Conservation (phyloP, 805 yeast genomes). For the Metschnikowia drakensbergensis region DNA sequence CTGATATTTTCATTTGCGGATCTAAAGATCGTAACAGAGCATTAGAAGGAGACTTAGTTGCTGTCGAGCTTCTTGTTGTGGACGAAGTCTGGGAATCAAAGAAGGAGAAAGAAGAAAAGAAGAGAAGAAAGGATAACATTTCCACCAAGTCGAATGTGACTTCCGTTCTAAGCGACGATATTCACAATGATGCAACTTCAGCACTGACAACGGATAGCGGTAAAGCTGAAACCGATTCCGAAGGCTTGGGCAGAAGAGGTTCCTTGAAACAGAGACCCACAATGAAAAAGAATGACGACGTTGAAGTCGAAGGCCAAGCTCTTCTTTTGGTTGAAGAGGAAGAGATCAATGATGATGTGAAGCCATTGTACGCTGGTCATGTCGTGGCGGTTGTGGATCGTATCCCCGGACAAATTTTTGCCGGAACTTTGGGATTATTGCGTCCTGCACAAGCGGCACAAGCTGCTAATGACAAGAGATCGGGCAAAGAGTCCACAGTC, state of each 20-base stretch:
- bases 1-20: constrained; percentile 96
- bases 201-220: constrained; percentile 36
- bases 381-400: constrained; percentile 97
- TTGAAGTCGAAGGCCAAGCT: constrained; percentile 97
- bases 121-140: constrained; percentile 73
- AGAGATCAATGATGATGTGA: constrained; percentile 86
- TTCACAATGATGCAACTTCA: constrained; percentile 78
- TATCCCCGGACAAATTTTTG: constrained; percentile 92
- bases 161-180: constrained; percentile 55
- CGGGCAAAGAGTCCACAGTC: constrained; percentile 44
- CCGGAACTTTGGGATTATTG: constrained; percentile 89
- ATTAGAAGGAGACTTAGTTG: constrained; percentile 92
- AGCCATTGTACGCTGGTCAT: constrained; percentile 96
- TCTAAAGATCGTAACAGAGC: constrained; percentile 98
- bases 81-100: constrained; percentile 98
- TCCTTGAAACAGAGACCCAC: constrained; percentile 93
- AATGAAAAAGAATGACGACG: constrained; percentile 96
- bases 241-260: constrained; percentile 65
- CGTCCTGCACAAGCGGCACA: constrained; percentile 95
- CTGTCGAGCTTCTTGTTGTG: constrained; percentile 88
- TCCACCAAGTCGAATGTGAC: constrained; percentile 31
- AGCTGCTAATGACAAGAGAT: constrained; percentile 57
- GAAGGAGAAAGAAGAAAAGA: constrained; percentile 95
- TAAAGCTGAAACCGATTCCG: constrained; percentile 30
- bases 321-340: constrained; percentile 89